phyloP scores from a whole-genome alignment of 129 eudicot species.

The Centella asiatica region DNA sequence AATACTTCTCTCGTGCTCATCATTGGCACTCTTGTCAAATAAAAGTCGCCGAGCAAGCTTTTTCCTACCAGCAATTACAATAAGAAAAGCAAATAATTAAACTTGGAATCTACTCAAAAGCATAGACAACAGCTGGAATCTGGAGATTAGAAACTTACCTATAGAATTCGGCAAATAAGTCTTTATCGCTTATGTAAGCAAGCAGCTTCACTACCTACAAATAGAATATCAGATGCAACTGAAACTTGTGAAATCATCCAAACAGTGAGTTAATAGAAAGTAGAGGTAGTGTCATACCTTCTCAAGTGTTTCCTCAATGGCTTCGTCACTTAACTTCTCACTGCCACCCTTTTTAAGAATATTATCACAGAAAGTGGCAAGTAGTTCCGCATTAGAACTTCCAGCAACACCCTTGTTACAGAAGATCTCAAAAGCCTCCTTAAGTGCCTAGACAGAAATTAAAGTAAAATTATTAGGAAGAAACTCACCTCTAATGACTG shows the following conservation, averaged over 20 bases:
- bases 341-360: slow-evolving; percentile 91
- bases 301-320: slow-evolving; percentile 84
- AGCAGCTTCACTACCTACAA: slow-evolving; percentile 82
- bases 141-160: slow-evolving; percentile 27
- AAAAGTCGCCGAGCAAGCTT: slow-evolving; percentile 81
- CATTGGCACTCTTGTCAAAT: slow-evolving; percentile 91
- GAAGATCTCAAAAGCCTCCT: slow-evolving; percentile 89
- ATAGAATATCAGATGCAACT: not conserved
- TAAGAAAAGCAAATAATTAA: not conserved
- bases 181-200: slow-evolving; percentile 88
- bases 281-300: slow-evolving; percentile 41
- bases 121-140: not conserved
- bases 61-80: slow-evolving; percentile 38
- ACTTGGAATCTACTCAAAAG: not conserved
- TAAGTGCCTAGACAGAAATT: not conserved
- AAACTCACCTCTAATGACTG: no score
- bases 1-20: slow-evolving; percentile 92
- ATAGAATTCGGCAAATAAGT: slow-evolving; percentile 80
- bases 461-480: not conserved
- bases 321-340: slow-evolving; percentile 91
- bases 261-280: not conserved
- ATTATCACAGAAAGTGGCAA: slow-evolving; percentile 86
- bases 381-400: slow-evolving; percentile 82
- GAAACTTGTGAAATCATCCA: slow-evolving; percentile 1
- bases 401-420: slow-evolving; percentile 97